Evolutionary conservation across 495 filamentous ascomycete species (phyloP), one percentile per base, ranked within the genome.

Genomic region (Aspergillus sclerotiicarbonarius): DNA sequence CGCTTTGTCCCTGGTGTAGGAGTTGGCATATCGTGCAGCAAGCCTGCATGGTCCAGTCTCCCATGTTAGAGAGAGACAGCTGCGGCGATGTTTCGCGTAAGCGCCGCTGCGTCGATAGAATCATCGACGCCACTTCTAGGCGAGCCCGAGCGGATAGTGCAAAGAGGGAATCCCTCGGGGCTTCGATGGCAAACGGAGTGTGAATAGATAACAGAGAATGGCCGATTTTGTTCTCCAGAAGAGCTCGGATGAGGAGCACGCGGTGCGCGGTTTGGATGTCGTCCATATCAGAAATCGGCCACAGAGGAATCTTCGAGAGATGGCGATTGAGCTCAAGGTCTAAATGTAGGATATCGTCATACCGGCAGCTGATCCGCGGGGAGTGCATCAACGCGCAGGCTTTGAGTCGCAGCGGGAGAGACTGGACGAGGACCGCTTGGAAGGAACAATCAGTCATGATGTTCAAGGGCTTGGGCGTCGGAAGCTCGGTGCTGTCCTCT

Each of bases 141-240:
- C 76, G 73, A 43, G 72, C 60, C 43, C 74, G 66, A 3, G 73
- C 66, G 0, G 76, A 78, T 3, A 73, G 67, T 12, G 69, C 66
- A 51, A 78, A 78, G 4, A 78, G 62, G 6, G 69, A 35, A 35
- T 76, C 76, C 19, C 57, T 61, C 7, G 58, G 53, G 1, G 74
- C 68, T 49, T 76, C 73, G 49, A 78, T 73, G 39, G 76, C 74
- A 51, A 78, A 78, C 8, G 76, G 76, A 0, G 74, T 78, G 53
- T 78, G 76, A 2, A 76, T 62, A 0, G 74, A 74, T 25, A 78
- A 57, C 4, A 78, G 61, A 6, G 61, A 66, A 18, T 76, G 73
- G 6, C 67, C 67, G 8, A 78, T 57, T 54, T 69, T 77, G 16
- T 65, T 73, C 46, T 77, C 70, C 8, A 77, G 60, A 13, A 71